Evolutionary conservation across 2,329 filamentous ascomycete genomes (phyloP).

Genomic region (Cercospora citrullina): DNA sequence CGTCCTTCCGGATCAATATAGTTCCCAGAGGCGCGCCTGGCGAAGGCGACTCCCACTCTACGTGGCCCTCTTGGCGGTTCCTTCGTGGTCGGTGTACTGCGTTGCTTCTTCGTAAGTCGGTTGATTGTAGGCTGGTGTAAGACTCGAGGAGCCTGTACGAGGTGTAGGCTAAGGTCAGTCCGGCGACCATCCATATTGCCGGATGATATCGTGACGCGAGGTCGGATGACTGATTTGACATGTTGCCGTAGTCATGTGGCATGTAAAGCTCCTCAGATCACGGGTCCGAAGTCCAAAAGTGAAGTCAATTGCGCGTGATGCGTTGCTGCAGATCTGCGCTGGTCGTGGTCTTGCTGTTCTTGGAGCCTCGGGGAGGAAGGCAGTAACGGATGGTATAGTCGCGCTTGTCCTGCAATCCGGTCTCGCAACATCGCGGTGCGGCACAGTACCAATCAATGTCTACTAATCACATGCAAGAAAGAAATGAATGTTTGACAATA

Average conservation of each 20-base stretch:
- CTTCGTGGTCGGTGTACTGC: slow-evolving; percentile 26
- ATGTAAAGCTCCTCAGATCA: neutral
- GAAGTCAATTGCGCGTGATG: neutral
- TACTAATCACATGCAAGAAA: neutral
- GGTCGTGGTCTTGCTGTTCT: neutral
- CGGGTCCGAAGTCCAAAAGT: neutral
- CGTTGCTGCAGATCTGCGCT: too few species aligned
- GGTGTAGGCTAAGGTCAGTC: slow-evolving; percentile 57
- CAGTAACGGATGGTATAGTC: neutral
- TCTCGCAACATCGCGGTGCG: neutral
- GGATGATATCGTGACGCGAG: slow-evolving; percentile 44
- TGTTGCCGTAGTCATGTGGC: slow-evolving; percentile 24
- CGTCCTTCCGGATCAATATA: slow-evolving; percentile 16
- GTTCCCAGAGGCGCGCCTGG: slow-evolving; percentile 22
- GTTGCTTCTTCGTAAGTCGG: slow-evolving; percentile 27
- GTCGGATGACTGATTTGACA: slow-evolving; percentile 24
- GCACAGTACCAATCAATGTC: neutral
- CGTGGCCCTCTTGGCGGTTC: slow-evolving; percentile 9
- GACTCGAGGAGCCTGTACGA: slow-evolving; percentile 58
- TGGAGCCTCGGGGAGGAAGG: neutral
- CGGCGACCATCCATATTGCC: slow-evolving; percentile 58
- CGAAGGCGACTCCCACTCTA: slow-evolving; percentile 15
- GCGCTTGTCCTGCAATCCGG: neutral
- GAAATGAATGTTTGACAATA: neutral
- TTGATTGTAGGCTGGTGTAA: slow-evolving; percentile 12